Evolutionary conservation across 2,329 filamentous ascomycete genomes (phyloP).

Genomic region (Neofusicoccum cordaticola): DNA sequence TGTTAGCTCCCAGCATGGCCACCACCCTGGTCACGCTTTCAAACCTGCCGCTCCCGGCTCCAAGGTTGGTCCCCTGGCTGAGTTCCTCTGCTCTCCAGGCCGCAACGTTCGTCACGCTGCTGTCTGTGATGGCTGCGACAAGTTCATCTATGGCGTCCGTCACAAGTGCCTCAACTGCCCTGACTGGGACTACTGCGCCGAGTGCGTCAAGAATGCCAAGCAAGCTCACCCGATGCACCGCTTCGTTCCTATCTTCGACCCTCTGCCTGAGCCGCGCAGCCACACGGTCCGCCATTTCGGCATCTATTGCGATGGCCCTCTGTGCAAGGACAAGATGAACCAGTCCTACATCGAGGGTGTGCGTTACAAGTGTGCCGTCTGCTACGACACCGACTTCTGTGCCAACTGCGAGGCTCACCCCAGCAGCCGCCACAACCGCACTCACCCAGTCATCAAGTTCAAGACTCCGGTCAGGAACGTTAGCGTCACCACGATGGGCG

Average conservation of each 20-base stretch:
- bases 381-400: slow-evolving; percentile 93
- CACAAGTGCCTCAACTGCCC: slow-evolving; percentile 97
- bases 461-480: slow-evolving; percentile 88
- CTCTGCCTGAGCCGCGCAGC: slow-evolving; percentile 52
- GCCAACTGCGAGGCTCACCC: slow-evolving; percentile 89
- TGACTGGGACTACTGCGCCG: slow-evolving; percentile 91
- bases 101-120: slow-evolving; percentile 81
- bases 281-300: slow-evolving; percentile 65
- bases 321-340: slow-evolving; percentile 64
- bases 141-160: slow-evolving; percentile 78
- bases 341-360: slow-evolving; percentile 70
- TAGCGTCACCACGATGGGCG: slow-evolving; percentile 78
- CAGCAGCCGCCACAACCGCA: slow-evolving; percentile 81
- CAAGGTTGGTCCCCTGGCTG: slow-evolving; percentile 59
- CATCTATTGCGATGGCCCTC: slow-evolving; percentile 91
- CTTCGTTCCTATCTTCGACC: slow-evolving; percentile 83
- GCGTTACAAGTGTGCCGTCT: slow-evolving; percentile 96
- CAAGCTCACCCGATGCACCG: slow-evolving; percentile 78
- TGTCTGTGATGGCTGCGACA: slow-evolving; percentile 91
- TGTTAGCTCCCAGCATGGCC: slow-evolving; percentile 72
- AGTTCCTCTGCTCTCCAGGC: slow-evolving; percentile 70
- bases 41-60: slow-evolving; percentile 63
- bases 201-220: slow-evolving; percentile 66
- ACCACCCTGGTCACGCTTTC: slow-evolving; percentile 86
- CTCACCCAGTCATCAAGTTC: slow-evolving; percentile 97